These are phyloP conservation scores for Chaetomium cochliodes DNA, from an alignment of 495 filamentous ascomycete genomes.

Conservation along the genomic window DNA sequence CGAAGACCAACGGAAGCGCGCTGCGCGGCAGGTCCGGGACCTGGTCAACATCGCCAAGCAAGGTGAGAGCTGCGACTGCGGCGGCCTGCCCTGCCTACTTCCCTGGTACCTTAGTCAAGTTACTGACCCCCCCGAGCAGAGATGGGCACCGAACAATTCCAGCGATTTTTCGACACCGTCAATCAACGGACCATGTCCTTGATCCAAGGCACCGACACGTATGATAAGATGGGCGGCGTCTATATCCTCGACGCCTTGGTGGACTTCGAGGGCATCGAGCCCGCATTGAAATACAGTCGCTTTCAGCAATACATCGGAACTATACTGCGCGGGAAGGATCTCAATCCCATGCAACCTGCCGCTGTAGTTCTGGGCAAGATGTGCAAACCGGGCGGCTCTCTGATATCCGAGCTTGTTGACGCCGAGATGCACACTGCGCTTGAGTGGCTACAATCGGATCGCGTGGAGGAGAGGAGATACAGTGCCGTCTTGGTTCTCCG, in stretches of 20 bases:
- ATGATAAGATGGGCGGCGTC: slow-evolving; percentile 86
- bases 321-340: slow-evolving; percentile 85
- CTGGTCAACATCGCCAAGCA: slow-evolving; percentile 42
- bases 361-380: slow-evolving; percentile 84
- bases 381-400: slow-evolving; percentile 85
- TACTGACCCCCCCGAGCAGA: slow-evolving; percentile 51
- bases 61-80: slow-evolving; percentile 28
- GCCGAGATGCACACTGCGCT: slow-evolving; percentile 91
- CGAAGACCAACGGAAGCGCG: slow-evolving; percentile 44
- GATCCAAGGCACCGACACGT: slow-evolving; percentile 78
- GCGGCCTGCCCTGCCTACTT: background rate
- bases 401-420: slow-evolving; percentile 95
- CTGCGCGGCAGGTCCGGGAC: slow-evolving; percentile 44
- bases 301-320: slow-evolving; percentile 87
- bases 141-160: slow-evolving; percentile 72
- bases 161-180: slow-evolving; percentile 73
- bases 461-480: slow-evolving; percentile 87
- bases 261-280: slow-evolving; percentile 93
- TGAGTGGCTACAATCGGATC: slow-evolving; percentile 94
- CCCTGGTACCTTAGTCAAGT: background rate
- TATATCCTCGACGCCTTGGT: slow-evolving; percentile 88
- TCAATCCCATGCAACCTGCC: slow-evolving; percentile 79
- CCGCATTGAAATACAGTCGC: slow-evolving; percentile 86
- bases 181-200: slow-evolving; percentile 72
- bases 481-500: slow-evolving; percentile 86